A percentile compares a stretch with the other conserved stretches of the same genome.
phyloP scores from a whole-genome alignment of 208 protist species.

The Leishmania arabica region DNA sequence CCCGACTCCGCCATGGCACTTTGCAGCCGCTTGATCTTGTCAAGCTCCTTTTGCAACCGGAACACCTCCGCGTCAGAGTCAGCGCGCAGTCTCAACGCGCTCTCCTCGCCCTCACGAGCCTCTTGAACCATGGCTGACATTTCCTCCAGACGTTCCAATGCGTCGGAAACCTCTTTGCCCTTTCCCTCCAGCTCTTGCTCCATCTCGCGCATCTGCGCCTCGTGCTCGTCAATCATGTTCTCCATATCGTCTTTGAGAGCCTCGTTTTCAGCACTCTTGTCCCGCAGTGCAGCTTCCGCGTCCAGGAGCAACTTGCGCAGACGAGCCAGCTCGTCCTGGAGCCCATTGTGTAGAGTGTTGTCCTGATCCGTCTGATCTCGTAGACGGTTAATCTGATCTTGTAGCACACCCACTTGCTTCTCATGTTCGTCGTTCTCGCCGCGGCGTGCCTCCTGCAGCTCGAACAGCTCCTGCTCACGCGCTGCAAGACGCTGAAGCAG shows the following conservation, averaged over 20 bases:
- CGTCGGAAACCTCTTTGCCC: conserved; percentile 67
- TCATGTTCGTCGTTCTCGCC: conserved; percentile 60
- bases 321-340: conserved; percentile 42
- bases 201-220: conserved; percentile 61
- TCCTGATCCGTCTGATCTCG: conserved; percentile 47
- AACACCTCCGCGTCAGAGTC: conserved; percentile 79
- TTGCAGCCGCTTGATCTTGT: conserved; percentile 44
- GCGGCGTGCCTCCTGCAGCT: conserved; percentile 61
- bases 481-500: conserved; percentile 58
- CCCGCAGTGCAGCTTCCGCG: conserved; percentile 34
- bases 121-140: conserved; percentile 78
- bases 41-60: conserved; percentile 67
- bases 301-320: conserved; percentile 44
- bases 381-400: conserved; percentile 64
- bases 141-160: conserved; percentile 73
- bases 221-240: conserved; percentile 57
- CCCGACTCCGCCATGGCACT: conserved; percentile 18
- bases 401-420: conserved; percentile 52
- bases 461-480: conserved; percentile 70
- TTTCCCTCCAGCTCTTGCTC: conserved; percentile 58
- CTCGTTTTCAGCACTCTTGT: conserved; percentile 57
- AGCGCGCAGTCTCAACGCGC: conserved; percentile 44
- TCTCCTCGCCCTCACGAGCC: conserved; percentile 68
- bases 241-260: conserved; percentile 53
- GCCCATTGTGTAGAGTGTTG: conserved; percentile 31